A percentile compares a stretch with the other conserved stretches of the same genome.
phyloP scores from a whole-genome alignment of 805 yeast genomes.

The Torulaspora microellipsoides region DNA sequence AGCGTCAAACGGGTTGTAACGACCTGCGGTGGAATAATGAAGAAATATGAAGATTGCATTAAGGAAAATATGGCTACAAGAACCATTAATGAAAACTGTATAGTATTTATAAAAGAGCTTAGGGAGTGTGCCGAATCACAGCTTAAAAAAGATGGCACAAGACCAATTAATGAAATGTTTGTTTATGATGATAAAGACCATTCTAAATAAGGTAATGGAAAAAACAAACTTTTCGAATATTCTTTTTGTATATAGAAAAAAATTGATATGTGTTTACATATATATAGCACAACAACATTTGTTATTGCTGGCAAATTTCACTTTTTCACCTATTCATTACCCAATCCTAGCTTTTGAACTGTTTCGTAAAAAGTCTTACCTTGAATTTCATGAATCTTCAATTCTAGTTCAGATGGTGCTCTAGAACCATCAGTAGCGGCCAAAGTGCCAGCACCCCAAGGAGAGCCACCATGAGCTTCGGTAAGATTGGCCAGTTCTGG shows the following conservation, averaged over 20 bases:
- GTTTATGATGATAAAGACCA: slow-evolving; percentile 1
- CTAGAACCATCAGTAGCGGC: slow-evolving; percentile 80
- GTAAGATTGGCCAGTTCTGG: slow-evolving; percentile 49
- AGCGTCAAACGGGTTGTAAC: slow-evolving; percentile 64
- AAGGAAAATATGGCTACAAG: slow-evolving; percentile 38
- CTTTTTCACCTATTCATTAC: no score
- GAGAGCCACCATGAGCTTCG: slow-evolving; percentile 73
- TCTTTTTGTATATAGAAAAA: no score
- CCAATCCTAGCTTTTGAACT: slow-evolving; percentile 22
- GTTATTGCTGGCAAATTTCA: no score
- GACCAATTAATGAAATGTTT: slow-evolving; percentile 22
- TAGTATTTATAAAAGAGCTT: slow-evolving; percentile 47
- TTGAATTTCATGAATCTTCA: slow-evolving; percentile 58
- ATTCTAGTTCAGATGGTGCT: slow-evolving; percentile 58
- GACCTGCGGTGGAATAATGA: slow-evolving; percentile 53
- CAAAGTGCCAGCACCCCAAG: slow-evolving; percentile 83
- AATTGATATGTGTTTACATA: no score
- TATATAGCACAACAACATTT: no score
- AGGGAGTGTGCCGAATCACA: slow-evolving; percentile 53
- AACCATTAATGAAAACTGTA: slow-evolving; percentile 47
- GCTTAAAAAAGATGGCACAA: slow-evolving; percentile 13
- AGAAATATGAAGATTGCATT: slow-evolving; percentile 64
- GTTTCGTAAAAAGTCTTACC: slow-evolving; percentile 59
- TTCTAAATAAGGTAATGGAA: no score
- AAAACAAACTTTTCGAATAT: no score